phyloP scores from a whole-genome alignment of 2,329 filamentous ascomycete species.

The Hypoxylon sp. region DNA sequence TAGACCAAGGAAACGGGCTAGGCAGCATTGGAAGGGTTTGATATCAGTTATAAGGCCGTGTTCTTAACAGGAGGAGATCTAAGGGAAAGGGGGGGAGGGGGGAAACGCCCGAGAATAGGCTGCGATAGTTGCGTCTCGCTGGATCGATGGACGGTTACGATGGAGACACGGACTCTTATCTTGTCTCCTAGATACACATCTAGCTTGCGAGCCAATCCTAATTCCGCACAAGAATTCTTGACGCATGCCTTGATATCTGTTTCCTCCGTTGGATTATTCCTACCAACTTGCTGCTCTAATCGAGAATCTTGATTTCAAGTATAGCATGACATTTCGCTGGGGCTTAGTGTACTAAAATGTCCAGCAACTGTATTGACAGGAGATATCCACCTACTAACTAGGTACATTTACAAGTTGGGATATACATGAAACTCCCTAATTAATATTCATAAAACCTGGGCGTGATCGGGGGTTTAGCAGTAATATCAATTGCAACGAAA shows the following conservation, averaged over 20 bases:
- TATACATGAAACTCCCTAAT: no score
- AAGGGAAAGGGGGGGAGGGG: slow-evolving; percentile 10
- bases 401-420: no score
- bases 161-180: slow-evolving; percentile 8
- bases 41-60: slow-evolving; percentile 36
- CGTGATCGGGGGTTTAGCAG: no score
- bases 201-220: slow-evolving; percentile 30
- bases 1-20: slow-evolving; percentile 39
- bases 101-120: slow-evolving; percentile 1
- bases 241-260: neutral
- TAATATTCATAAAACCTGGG: no score
- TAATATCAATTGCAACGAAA: no score
- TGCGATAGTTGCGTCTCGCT: slow-evolving; percentile 34
- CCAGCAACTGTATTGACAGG: no score
- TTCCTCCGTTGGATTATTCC: neutral
- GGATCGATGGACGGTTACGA: slow-evolving; percentile 31
- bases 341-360: no score
- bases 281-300: neutral
- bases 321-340: no score
- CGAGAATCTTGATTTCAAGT: neutral
- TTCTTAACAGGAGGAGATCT: slow-evolving; percentile 19
- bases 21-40: slow-evolving; percentile 42
- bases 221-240: slow-evolving; percentile 23
- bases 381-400: no score
- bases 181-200: slow-evolving; percentile 23